phyloP scores from a whole-genome alignment of 2,329 filamentous ascomycete species.

The Pezizomycotina sp. region DNA sequence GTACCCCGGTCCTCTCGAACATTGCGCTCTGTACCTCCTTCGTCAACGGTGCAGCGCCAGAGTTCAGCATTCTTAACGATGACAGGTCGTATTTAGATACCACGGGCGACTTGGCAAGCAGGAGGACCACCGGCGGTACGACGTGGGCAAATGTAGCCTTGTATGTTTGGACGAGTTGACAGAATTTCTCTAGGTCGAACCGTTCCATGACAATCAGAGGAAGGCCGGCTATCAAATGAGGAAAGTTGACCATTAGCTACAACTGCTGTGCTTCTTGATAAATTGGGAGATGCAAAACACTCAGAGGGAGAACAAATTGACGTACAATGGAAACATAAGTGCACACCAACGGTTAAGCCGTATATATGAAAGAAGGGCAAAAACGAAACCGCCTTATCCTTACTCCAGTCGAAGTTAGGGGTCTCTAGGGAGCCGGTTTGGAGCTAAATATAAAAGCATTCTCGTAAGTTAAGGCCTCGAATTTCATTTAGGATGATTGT shows the following conservation, averaged over 20 bases:
- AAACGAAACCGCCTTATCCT: constrained; percentile 61
- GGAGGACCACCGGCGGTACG: constrained; percentile 67
- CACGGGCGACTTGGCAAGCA: constrained; percentile 60
- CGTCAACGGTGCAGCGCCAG: constrained; percentile 71
- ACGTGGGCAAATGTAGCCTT: constrained; percentile 38
- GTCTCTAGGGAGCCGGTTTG: too few species aligned
- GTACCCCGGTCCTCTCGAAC: constrained; percentile 55
- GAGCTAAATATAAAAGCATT: too few species aligned
- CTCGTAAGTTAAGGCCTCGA: constrained; percentile 25
- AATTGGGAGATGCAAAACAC: constrained; percentile 48
- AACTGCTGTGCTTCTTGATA: too few species aligned
- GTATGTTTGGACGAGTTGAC: constrained; percentile 56
- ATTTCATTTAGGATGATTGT: constrained; percentile 2
- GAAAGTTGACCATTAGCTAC: too few species aligned
- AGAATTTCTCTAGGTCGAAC: constrained; percentile 70
- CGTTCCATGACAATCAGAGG: constrained; percentile 55
- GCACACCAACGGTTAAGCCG: constrained; percentile 28
- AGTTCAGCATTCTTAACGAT: constrained; percentile 67
- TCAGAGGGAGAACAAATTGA: constrained; percentile 1
- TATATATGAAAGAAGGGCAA: constrained; percentile 89
- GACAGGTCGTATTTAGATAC: constrained; percentile 69
- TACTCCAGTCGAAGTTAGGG: constrained; percentile 40
- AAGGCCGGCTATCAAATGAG: too few species aligned
- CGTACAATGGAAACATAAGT: constrained; percentile 9
- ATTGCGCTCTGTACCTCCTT: constrained; percentile 61